phyloP scores from a whole-genome alignment of 345 rosid species.

The Eucalyptus cloeziana region DNA sequence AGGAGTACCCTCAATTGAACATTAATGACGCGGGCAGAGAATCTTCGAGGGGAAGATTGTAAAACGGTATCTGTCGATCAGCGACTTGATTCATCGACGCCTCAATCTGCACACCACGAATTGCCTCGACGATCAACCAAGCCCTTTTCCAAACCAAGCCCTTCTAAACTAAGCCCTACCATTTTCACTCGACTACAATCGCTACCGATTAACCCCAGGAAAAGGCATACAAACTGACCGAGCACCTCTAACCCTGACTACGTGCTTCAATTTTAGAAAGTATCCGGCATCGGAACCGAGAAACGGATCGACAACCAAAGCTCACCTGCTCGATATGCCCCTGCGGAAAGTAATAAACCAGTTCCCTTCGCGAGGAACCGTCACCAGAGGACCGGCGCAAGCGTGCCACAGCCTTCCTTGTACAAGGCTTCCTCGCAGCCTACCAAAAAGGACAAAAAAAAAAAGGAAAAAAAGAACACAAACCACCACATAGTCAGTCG shows the following conservation, averaged over 20 bases:
- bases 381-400: slow-evolving; percentile 52
- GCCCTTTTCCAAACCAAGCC: background rate
- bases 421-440: slow-evolving; percentile 26
- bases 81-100: slow-evolving; percentile 39
- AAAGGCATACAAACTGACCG: background rate
- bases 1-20: slow-evolving; percentile 22
- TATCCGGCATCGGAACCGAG: background rate
- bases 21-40: slow-evolving; percentile 30
- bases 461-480: background rate
- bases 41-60: slow-evolving; percentile 27
- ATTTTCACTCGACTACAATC: background rate
- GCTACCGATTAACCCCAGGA: background rate
- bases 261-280: background rate
- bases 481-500: background rate
- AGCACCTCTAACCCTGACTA: background rate
- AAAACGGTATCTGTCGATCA: slow-evolving; percentile 32
- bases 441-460: background rate
- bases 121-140: background rate
- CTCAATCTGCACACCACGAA: slow-evolving; percentile 9
- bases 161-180: background rate
- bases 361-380: slow-evolving; percentile 32
- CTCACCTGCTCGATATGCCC: slow-evolving; percentile 54
- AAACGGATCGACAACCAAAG: background rate
- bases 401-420: slow-evolving; percentile 51
- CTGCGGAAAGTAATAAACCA: slow-evolving; percentile 46